Base-by-base conservation (phyloP, 306 rosid genomes). In the Vicia sativa region DNA sequence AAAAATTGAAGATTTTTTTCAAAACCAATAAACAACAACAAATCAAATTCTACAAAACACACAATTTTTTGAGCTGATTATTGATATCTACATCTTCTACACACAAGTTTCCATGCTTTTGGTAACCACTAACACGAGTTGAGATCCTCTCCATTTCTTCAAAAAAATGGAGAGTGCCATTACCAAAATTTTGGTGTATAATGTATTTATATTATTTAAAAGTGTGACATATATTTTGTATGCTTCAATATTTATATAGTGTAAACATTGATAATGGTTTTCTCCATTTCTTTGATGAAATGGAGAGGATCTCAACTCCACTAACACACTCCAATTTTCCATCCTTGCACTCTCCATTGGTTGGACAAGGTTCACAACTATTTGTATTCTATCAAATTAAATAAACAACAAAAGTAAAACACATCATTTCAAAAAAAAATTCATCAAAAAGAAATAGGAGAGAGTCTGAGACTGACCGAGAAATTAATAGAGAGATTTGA, bases 361-460 rank as follows among this genome's bases (percentile, higher is more conserved):
- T 84, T 18, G 98, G 96, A 79, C 96, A 92, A 79, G 96, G 90
- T 76, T 83, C 87, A 74, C 96, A 92, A 75, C 35, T 57, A 83
- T 85, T 93, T 90, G 93, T 23, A 65, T 48, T 58, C 50, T 35
- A 52, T 48, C 74, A 65, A 70, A 35, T 56, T 25, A 52, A 70
- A 75, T 43, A 75, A 50, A 29, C n/a, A 78, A 52, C 35, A 28
- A 48, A 35, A 18, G 46, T 23, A 21, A 65, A 16, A 60, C 16
- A 19, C 49, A 16, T 13, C 74, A 55, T 14, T 71, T 65, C 15
- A 23, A 42, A 65, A 26, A 44, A 14, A 4, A n/a, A n/a, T n/a
- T n/a, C n/a, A 53, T 10, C 25, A 45, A 45, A n/a, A 18, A 18
- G 67, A 60, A 23, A 14, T 46, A 19, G 19, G 44, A 11, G 59